Base-by-base conservation (phyloP, 2,329 filamentous ascomycete species). In the Geosmithia flava region DNA sequence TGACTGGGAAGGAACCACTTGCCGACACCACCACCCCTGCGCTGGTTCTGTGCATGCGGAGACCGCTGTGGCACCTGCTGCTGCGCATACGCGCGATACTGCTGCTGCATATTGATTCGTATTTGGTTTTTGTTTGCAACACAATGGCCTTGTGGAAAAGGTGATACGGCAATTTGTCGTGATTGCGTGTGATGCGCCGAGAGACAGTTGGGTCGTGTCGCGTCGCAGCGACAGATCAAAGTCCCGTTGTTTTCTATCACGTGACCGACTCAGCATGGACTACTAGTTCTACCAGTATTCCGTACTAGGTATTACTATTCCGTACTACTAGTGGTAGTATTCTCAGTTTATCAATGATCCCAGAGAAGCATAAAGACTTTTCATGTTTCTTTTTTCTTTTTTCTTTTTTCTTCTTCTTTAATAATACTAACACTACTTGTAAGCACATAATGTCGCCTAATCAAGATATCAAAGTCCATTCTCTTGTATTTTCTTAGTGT, bases 1-100 rank as follows among this genome's bases (percentile, higher is more conserved):
- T 19, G 43, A 48, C 44, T 10, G 16, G 20, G 17, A 41, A 20
- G 29, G 43, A 44, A 42, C 42, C 51, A 62, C 67, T 53, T 66
- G 76, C 74, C 74, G 59, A 75, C 75, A 54, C 72, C 73, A 55
- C 71, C 72, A 55, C 74, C 70, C 53, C 33, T 37, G 33, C 73
- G 69, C 58, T 68, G 71, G 52, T 67, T 69, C 48, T 67, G 59
- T 52, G 65, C 59, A 62, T 75, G 72, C 29, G 71, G 67, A 53
- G 69, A 66, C 53, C 72, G 65, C 58, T 72, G 72, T 53, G 71
- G 66, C 55, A 66, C 64, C 61, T 72, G 73, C 55, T 74, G 49
- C 41, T 48, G 49, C 44, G 37, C 43, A 61, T 72, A 47, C 48
- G 63, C 62, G 53, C 74, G 73, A 58, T 73, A 77, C 54, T 74